Evolutionary conservation across 1,284 basidiomycete genomes (phyloP).

Genomic region (Irpex sp.): DNA sequence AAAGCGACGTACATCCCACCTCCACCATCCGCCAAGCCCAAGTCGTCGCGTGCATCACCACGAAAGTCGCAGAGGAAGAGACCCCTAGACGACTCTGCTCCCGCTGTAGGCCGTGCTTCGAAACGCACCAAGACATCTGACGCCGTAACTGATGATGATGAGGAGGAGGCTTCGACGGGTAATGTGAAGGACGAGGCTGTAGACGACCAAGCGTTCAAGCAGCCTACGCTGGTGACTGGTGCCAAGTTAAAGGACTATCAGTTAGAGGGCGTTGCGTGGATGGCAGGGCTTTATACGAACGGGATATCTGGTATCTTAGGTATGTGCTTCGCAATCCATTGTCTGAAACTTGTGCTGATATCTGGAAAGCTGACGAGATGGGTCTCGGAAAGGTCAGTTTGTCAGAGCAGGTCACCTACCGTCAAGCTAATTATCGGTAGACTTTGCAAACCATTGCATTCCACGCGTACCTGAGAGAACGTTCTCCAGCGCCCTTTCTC

Average conservation of each 20-base stretch:
- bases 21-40: not conserved
- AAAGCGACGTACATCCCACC: slow-evolving; percentile 19
- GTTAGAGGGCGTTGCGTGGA: slow-evolving; percentile 94
- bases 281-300: slow-evolving; percentile 89
- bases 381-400: slow-evolving; percentile 75
- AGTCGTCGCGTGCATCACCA: slow-evolving; percentile 2
- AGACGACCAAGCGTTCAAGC: slow-evolving; percentile 40
- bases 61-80: slow-evolving; percentile 6
- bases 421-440: slow-evolving; percentile 31
- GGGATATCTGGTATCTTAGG: slow-evolving; percentile 92
- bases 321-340: slow-evolving; percentile 27
- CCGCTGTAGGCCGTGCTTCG: slow-evolving; percentile 13
- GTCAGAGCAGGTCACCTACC: not conserved
- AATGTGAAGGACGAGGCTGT: slow-evolving; percentile 25
- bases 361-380: slow-evolving; percentile 79
- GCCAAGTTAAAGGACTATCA: slow-evolving; percentile 87
- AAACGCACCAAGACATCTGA: slow-evolving; percentile 22
- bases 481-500: slow-evolving; percentile 77
- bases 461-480: slow-evolving; percentile 80
- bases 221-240: slow-evolving; percentile 81
- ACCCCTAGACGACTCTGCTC: slow-evolving; percentile 6
- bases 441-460: slow-evolving; percentile 94
- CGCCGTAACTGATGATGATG: slow-evolving; percentile 20
- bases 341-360: slow-evolving; percentile 1
- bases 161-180: slow-evolving; percentile 17